Evolutionary conservation across 2,329 filamentous ascomycete species (phyloP), one percentile per base, ranked within the genome.

Genomic region (Beauveria scarabaeidicola): DNA sequence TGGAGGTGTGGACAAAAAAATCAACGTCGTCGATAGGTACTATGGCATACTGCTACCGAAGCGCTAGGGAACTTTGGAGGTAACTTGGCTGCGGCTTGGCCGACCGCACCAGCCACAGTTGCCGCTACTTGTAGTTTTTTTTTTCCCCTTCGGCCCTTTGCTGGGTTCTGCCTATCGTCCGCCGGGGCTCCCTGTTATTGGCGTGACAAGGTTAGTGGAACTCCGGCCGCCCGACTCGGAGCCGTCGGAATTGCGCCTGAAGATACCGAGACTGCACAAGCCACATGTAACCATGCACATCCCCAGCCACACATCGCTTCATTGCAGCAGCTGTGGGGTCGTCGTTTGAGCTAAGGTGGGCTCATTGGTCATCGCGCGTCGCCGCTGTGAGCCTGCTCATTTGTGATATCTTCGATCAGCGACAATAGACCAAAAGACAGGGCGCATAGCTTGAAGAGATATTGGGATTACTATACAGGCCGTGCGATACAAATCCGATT

Each of bases 141-240:
- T 19, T 47, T 21, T 17, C n/a, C 11, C 15, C 43, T 56, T 56
- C 53, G 32, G 53, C 43, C 53, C 53, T 48, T 56, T 56, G 53
- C 43, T 48, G 32, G 53, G 19, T 17, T 47, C 29, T 63, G 27
- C n/a, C 41, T 40, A 17, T 38, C 66, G 58, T 58, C 29, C 25
- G 25, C 41, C 27, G 44, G 43, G 36, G 44, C 60, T 61, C 51
- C 56, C 63, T 64, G 61, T 53, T 61, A 60, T 57, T 60, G 53
- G 55, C 59, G 61, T 27, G 58, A 51, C 55, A 50, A 29, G 19
- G 27, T 32, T n/a, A 44, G 48, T 53, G 57, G 50, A 60, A 36
- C 52, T 57, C 66, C 67, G 67, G 65, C 53, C 60, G 58, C 60
- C 61, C 58, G 53, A 60, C 65, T 70, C 69, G 68, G 69, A 69